phyloP scores from a whole-genome alignment of 2,329 filamentous ascomycete species.

The Arthrinium puccinioides region DNA sequence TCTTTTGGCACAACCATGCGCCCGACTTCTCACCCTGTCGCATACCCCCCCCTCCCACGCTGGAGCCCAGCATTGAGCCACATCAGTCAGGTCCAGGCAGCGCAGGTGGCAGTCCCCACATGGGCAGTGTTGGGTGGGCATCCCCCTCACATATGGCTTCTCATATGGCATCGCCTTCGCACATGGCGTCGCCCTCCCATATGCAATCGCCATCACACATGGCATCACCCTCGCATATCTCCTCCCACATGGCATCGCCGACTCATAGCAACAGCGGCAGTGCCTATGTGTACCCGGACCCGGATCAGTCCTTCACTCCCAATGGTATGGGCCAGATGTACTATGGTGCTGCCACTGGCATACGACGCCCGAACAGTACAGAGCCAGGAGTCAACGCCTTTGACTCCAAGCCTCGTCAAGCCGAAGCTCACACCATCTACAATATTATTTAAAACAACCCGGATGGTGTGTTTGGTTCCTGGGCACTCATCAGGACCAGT shows the following conservation, averaged over 20 bases:
- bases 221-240: slow-evolving; percentile 25
- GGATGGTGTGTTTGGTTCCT: too few species aligned
- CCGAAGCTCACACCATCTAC: too few species aligned
- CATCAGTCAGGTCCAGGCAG: slow-evolving; percentile 61
- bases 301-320: slow-evolving; percentile 58
- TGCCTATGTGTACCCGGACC: slow-evolving; percentile 74
- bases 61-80: slow-evolving; percentile 80
- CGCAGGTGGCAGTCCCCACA: slow-evolving; percentile 79
- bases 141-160: slow-evolving; percentile 45
- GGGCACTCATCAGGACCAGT: too few species aligned
- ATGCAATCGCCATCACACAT: too few species aligned
- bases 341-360: slow-evolving; percentile 53
- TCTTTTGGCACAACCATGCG: slow-evolving; percentile 51
- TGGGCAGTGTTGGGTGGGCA: slow-evolving; percentile 75
- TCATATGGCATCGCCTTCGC: slow-evolving; percentile 65
- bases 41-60: slow-evolving; percentile 74
- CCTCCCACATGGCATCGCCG: slow-evolving; percentile 64
- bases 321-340: slow-evolving; percentile 61
- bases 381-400: slow-evolving; percentile 56
- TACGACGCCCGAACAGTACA: slow-evolving; percentile 68
- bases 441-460: too few species aligned
- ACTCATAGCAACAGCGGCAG: slow-evolving; percentile 56
- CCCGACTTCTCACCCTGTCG: slow-evolving; percentile 79
- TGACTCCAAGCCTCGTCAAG: slow-evolving; percentile 51
- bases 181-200: too few species aligned